These are phyloP conservation scores for Chrysanthemum makinoi DNA, from an alignment of 129 eudicot genomes.

Conservation along the genomic window DNA sequence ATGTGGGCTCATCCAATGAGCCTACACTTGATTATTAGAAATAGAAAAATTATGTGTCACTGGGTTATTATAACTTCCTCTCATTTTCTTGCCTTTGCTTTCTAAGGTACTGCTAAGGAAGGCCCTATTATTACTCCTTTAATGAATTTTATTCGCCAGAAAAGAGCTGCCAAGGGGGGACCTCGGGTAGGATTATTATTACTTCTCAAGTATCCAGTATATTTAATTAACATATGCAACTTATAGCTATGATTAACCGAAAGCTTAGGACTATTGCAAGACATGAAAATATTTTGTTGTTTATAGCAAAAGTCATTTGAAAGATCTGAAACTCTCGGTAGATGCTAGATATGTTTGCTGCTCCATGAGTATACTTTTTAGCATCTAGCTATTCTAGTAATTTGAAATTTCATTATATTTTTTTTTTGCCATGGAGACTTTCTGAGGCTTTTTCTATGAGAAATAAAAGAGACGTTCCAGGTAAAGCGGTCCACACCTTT, in stretches of 20 bases:
- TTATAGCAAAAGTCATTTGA: not conserved
- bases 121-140: constrained; percentile 72
- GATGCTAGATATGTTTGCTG: constrained; percentile 1
- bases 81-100: constrained; percentile 13
- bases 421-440: not conserved
- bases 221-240: constrained; percentile 1
- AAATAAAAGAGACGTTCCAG: too few relatives aligned
- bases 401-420: not conserved
- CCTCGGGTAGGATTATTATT: constrained; percentile 56
- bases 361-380: constrained; percentile 1
- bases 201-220: not conserved
- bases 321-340: not conserved
- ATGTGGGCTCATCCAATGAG: constrained; percentile 16
- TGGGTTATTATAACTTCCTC: constrained; percentile 7
- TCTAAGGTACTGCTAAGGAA: constrained; percentile 75
- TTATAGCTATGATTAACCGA: too few relatives aligned
- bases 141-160: constrained; percentile 86
- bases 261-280: not conserved
- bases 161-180: constrained; percentile 88
- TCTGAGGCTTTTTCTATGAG: too few relatives aligned
- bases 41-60: constrained; percentile 9
- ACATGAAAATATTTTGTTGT: not conserved
- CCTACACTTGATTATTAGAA: constrained; percentile 8
- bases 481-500: too few relatives aligned
- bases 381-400: constrained; percentile 4